Conservation (phyloP, 208 protist genomes). For the Leishmania amazonensis region DNA sequence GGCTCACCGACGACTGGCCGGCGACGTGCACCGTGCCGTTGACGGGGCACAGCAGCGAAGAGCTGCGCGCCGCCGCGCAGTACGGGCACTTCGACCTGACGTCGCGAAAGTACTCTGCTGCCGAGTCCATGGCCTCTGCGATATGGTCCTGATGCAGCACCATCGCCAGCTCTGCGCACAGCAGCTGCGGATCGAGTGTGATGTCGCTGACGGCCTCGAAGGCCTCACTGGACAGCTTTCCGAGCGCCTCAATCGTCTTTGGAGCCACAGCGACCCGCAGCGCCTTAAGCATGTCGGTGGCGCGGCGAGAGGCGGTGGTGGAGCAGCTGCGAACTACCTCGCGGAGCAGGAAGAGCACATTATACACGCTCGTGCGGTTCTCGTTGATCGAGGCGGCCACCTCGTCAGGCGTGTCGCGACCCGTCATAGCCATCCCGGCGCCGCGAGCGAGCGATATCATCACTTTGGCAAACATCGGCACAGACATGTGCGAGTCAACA, state of each 20-base stretch:
- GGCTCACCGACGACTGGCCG: slow-evolving; percentile 64
- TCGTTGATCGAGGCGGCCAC: slow-evolving; percentile 68
- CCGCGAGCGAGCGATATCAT: slow-evolving; percentile 83
- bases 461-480: slow-evolving; percentile 88
- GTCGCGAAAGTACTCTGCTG: slow-evolving; percentile 80
- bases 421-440: slow-evolving; percentile 87
- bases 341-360: slow-evolving; percentile 85
- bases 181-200: slow-evolving; percentile 78
- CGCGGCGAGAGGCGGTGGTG: slow-evolving; percentile 69
- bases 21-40: slow-evolving; percentile 83
- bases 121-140: slow-evolving; percentile 78
- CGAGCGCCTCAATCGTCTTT: slow-evolving; percentile 84
- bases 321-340: slow-evolving; percentile 89
- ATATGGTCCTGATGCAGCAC: slow-evolving; percentile 88
- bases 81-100: slow-evolving; percentile 70
- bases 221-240: slow-evolving; percentile 75
- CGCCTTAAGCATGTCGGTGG: slow-evolving; percentile 84
- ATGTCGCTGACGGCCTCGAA: slow-evolving; percentile 70
- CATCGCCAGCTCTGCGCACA: slow-evolving; percentile 92
- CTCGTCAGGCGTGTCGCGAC: slow-evolving; percentile 66
- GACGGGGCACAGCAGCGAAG: slow-evolving; percentile 72
- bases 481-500: slow-evolving; percentile 86
- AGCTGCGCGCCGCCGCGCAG: slow-evolving; percentile 68
- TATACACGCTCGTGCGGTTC: slow-evolving; percentile 84
- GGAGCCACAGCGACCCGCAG: slow-evolving; percentile 76